Percentiles rank a stretch among this genome's conserved stretches.
phyloP scores from a whole-genome alignment of 2,329 filamentous ascomycete genomes.

The Arthrobotrys conoides region DNA sequence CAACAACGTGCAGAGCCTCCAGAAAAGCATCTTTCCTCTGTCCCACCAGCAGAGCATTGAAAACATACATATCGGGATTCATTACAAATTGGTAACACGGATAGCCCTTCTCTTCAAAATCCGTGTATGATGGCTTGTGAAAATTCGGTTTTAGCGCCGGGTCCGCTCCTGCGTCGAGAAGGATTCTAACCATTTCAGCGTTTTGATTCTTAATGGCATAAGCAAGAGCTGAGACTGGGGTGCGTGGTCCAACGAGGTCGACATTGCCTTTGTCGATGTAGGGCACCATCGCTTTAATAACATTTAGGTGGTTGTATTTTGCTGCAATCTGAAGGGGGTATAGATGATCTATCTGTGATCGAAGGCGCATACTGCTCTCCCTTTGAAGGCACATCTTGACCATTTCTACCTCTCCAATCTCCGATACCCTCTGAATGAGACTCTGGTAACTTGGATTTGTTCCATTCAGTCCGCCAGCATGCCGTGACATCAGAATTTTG shows the following conservation, averaged over 20 bases:
- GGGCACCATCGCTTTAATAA: constrained; percentile 6
- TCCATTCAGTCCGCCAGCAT: background rate
- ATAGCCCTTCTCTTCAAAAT: too few species aligned
- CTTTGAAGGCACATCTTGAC: background rate
- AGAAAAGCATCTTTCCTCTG: too few species aligned
- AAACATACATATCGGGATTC: too few species aligned
- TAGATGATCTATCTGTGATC: background rate
- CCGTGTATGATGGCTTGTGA: too few species aligned
- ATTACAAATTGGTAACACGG: too few species aligned
- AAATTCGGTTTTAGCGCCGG: too few species aligned
- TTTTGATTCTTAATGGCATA: constrained; percentile 40
- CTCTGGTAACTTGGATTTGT: background rate
- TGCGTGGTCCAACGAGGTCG: too few species aligned
- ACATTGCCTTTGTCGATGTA: too few species aligned
- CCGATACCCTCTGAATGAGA: background rate
- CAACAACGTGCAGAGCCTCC: too few species aligned
- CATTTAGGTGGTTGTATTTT: background rate
- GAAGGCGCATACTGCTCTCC: background rate
- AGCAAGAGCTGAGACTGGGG: constrained; percentile 16
- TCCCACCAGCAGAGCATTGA: too few species aligned
- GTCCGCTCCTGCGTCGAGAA: background rate
- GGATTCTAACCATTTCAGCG: background rate
- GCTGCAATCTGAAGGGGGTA: constrained; percentile 41
- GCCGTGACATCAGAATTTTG: background rate
- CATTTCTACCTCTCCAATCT: background rate